Base-by-base conservation (phyloP, 768 basidiomycete species). In the Phylloporus scabripes region DNA sequence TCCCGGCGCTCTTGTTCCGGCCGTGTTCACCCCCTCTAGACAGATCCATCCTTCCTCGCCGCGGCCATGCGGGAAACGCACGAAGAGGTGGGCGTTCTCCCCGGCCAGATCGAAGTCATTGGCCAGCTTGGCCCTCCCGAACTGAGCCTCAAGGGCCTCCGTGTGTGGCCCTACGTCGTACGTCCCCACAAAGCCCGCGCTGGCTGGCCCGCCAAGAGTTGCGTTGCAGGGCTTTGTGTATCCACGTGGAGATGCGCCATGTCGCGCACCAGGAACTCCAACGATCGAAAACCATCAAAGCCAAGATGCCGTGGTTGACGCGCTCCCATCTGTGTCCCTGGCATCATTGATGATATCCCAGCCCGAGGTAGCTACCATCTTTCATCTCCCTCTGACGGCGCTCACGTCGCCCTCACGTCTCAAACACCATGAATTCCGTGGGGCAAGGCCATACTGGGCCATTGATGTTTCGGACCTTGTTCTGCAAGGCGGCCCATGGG, bases 131-230 rank as follows among this genome's bases (percentile, higher is more conserved):
- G 81, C 9, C 81, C 85, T 4, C 72, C 84, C 1, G 78, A 85
- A 60, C 57, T 72, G 26, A 84, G 79, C 50, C 68, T 82, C 26
- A 63, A 70, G 15, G 81, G 82, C 18, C 71, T 85, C 67, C 66
- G 74, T 14, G 88, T 90, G 8, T 87, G 83, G 81, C 86, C 87
- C 23, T 85, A 79, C 58, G 81, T 89, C 41, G 87, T 90, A 67
- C 70, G 81, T 75, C 39, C 5, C n/a, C 36, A 4, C 23, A 34
- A 42, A 39, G 1, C 14, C 6, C 15, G 11, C 40, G 37, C 1
- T 2, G 18, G 20, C 11, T 26, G 1, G 18, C 34, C 41, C 40
- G 15, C 10, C 10, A 23, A 32, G 14, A 48, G 20, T 10, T 36
- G 11, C 24, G 15, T 5, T 11, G 21, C 7, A 65, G 77, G 76